phyloP scores from a whole-genome alignment of 495 filamentous ascomycete species.

The Cladorrhinum samala region DNA sequence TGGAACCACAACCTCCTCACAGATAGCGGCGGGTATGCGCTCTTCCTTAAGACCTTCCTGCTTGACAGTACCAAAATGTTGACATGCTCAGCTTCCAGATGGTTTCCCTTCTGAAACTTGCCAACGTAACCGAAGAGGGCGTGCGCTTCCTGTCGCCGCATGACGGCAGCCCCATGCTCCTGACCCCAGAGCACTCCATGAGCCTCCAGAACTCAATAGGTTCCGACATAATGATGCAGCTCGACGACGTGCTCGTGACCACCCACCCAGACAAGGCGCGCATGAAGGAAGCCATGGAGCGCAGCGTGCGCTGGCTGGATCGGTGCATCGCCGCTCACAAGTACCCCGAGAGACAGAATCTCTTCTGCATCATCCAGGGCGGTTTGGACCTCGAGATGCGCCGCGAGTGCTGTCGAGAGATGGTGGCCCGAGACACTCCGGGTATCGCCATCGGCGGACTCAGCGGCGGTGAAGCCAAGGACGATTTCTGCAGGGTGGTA shows the following conservation, averaged over 20 bases:
- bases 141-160: constrained; percentile 92
- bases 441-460: constrained; percentile 96
- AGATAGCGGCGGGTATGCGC: constrained; percentile 87
- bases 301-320: constrained; percentile 97
- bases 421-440: constrained; percentile 86
- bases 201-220: constrained; percentile 94
- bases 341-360: constrained; percentile 73
- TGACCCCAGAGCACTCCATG: constrained; percentile 97
- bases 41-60: background rate
- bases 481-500: constrained; percentile 59
- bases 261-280: constrained; percentile 81
- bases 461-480: constrained; percentile 69
- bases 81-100: constrained; percentile 76
- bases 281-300: constrained; percentile 92
- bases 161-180: constrained; percentile 92
- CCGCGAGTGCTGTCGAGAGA: constrained; percentile 74
- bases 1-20: constrained; percentile 95
- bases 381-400: constrained; percentile 89
- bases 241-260: constrained; percentile 94
- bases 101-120: constrained; percentile 92
- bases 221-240: constrained; percentile 98
- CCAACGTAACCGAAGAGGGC: constrained; percentile 89
- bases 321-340: constrained; percentile 89
- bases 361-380: constrained; percentile 99
- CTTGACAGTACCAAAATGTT: background rate